Evolutionary conservation across 495 filamentous ascomycete species (phyloP).

Genomic region (Tuber aestivum): DNA sequence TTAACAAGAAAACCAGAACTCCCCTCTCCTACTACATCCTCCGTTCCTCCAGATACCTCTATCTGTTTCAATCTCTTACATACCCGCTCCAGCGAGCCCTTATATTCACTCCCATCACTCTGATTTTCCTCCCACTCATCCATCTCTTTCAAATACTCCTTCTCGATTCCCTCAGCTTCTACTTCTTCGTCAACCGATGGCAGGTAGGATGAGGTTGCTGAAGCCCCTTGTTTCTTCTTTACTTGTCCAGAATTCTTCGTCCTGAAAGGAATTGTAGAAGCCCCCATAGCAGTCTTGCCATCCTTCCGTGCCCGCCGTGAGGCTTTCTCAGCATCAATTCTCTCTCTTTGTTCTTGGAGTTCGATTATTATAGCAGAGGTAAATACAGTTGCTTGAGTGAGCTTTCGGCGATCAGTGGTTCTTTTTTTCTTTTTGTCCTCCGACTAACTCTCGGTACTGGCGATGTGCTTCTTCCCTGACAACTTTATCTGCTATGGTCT

Average conservation of each 20-base stretch:
- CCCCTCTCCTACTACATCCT: no score
- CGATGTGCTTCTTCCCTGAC: constrained; percentile 11
- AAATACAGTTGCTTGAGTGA: constrained; percentile 20
- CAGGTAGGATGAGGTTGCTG: no score
- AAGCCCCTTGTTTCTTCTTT: no score
- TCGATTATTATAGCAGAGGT: constrained; percentile 14
- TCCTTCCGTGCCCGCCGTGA: no score
- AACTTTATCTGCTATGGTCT: constrained; percentile 15
- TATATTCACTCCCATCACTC: no score
- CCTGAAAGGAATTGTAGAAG: no score
- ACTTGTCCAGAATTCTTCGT: no score
- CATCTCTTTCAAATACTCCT: constrained; percentile 14
- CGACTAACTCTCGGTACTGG: constrained; percentile 17
- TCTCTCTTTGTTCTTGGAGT: constrained; percentile 10
- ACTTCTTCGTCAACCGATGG: background rate
- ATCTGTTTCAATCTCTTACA: no score
- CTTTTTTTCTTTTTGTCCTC: background rate
- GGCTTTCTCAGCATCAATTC: constrained; percentile 11
- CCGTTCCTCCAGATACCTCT: no score
- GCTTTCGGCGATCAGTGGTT: constrained; percentile 12
- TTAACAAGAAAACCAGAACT: no score
- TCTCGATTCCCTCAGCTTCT: background rate
- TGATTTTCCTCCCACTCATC: background rate
- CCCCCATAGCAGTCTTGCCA: no score
- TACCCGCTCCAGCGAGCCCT: no score